Evolutionary conservation across 169 alveolate genomes (phyloP).

Genomic region (Besnoitia besnoiti): DNA sequence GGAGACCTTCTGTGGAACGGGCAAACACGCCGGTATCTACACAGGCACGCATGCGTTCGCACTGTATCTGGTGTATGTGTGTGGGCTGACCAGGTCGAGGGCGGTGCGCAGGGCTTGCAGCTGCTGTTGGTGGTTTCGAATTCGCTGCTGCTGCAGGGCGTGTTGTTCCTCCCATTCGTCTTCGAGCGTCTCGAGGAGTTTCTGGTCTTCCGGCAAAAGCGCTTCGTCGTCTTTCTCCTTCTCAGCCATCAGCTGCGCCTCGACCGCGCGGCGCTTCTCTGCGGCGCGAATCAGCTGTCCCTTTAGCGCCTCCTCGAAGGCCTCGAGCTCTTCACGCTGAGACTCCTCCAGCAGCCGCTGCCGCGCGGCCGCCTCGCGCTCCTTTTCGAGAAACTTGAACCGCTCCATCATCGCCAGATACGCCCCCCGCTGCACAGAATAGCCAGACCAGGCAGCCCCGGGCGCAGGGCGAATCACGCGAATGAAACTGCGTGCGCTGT

Average conservation of each 20-base stretch:
- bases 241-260: background rate
- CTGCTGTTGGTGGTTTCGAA: background rate
- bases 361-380: background rate
- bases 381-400: background rate
- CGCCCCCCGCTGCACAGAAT: background rate
- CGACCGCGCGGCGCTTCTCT: background rate
- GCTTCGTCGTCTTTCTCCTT: background rate
- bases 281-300: background rate
- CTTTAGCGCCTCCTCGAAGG: background rate
- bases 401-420: conserved; percentile 16
- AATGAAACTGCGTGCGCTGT: too few species aligned
- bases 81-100: conserved; percentile 8
- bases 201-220: background rate
- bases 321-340: background rate
- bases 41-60: background rate
- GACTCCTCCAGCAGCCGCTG: background rate
- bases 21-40: too few species aligned
- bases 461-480: too few species aligned
- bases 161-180: background rate
- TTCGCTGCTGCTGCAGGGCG: conserved; percentile 4
- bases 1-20: too few species aligned
- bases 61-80: background rate
- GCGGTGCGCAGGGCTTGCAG: background rate
- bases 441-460: too few species aligned
- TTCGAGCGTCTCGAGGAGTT: background rate